Conservation (phyloP, 1,139 yeast genomes). For the Magnusiomyces suaveolens region DNA sequence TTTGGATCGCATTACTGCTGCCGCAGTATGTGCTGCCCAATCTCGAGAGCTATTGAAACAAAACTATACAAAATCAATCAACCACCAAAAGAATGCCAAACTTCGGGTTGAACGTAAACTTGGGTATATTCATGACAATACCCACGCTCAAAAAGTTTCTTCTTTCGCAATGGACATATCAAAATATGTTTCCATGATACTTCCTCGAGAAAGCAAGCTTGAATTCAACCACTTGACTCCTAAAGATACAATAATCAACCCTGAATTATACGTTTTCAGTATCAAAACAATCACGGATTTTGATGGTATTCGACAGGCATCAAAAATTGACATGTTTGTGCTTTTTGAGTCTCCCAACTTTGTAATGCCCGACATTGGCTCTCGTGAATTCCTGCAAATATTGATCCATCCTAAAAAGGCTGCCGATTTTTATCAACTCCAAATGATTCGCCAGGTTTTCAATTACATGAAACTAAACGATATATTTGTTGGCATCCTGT, state of each 20-base stretch:
- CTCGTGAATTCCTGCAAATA: constrained; percentile 5
- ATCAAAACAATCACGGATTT: neutral
- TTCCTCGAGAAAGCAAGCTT: neutral
- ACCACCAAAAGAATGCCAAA: neutral
- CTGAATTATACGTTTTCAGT: neutral
- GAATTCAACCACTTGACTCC: neutral
- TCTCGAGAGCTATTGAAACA: neutral
- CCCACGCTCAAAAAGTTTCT: neutral
- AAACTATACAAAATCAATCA: neutral
- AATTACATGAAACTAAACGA: constrained; percentile 14
- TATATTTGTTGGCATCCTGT: constrained; percentile 11
- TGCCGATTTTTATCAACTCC: constrained; percentile 4
- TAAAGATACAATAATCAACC: constrained; percentile 4
- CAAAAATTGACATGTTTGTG: constrained; percentile 6
- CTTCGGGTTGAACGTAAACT: neutral
- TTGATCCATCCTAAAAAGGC: constrained; percentile 1
- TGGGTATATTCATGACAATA: neutral
- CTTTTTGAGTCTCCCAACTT: constrained; percentile 8
- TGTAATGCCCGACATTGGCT: constrained; percentile 9
- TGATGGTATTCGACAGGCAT: neutral
- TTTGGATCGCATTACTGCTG: neutral
- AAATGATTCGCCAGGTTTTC: constrained; percentile 10
- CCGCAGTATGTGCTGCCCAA: neutral
- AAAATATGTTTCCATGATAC: neutral
- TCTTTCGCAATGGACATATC: neutral